phyloP scores from a whole-genome alignment of 2,329 filamentous ascomycete genomes.

The Paracamarosporium sp. region DNA sequence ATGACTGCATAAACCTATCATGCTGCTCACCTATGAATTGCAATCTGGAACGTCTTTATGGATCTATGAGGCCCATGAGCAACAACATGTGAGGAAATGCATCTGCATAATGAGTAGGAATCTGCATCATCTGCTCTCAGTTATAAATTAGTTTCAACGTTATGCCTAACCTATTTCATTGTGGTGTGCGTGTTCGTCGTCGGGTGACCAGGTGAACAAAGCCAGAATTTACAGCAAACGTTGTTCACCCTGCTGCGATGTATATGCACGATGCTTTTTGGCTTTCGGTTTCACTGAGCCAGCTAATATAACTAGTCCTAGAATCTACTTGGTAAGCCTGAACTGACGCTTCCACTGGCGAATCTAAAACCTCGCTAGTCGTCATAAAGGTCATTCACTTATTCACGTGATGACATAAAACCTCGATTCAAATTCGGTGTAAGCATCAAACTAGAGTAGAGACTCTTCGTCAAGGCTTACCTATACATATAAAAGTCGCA shows the following conservation, averaged over 20 bases:
- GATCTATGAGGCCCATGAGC: too few relatives aligned
- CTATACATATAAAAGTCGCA: background rate
- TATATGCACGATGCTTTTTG: background rate
- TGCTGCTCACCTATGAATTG: too few relatives aligned
- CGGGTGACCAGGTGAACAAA: background rate
- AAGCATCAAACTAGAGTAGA: background rate
- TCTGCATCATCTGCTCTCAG: background rate
- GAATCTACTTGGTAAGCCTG: background rate
- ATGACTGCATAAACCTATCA: too few relatives aligned
- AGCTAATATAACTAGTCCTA: background rate
- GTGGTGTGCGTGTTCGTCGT: background rate
- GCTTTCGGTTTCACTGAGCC: background rate
- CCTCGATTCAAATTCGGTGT: background rate
- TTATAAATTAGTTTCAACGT: background rate
- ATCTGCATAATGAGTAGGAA: background rate
- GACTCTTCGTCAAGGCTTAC: background rate
- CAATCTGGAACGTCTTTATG: too few relatives aligned
- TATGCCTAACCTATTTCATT: background rate
- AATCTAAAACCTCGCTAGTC: background rate
- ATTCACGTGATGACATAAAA: background rate
- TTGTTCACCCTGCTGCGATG: background rate
- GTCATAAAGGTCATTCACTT: background rate
- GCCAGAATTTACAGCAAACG: background rate
- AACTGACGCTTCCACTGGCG: background rate
- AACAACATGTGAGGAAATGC: too few relatives aligned